A percentile compares a stretch with the other conserved stretches of the same genome.
Evolutionary conservation across 2,329 filamentous ascomycete genomes (phyloP).

Genomic region (Mycosphaerella sp.): DNA sequence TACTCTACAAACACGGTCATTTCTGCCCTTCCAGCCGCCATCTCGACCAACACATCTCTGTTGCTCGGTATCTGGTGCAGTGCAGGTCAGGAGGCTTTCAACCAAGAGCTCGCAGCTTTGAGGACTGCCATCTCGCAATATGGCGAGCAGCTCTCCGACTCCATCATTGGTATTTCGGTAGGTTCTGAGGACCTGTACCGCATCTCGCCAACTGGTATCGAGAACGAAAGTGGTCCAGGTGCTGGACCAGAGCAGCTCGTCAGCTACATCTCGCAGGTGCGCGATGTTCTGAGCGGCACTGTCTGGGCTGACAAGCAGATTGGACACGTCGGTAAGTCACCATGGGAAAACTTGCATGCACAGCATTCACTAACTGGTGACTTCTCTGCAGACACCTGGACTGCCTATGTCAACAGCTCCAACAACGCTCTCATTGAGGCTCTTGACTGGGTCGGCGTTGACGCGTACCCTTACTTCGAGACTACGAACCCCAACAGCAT

Average conservation of each 20-base stretch:
- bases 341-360: constrained; percentile 46
- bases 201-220: constrained; percentile 60
- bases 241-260: constrained; percentile 56
- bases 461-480: constrained; percentile 81
- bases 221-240: constrained; percentile 57
- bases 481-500: constrained; percentile 60
- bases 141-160: constrained; percentile 56
- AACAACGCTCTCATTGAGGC: constrained; percentile 64
- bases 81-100: constrained; percentile 45
- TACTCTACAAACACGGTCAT: constrained; percentile 60
- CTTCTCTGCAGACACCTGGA: constrained; percentile 16
- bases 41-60: constrained; percentile 68
- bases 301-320: constrained; percentile 49
- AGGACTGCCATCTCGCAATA: constrained; percentile 62
- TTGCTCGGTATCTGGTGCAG: constrained; percentile 74
- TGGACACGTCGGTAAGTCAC: constrained; percentile 57
- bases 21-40: constrained; percentile 69
- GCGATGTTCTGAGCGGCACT: constrained; percentile 57
- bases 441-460: constrained; percentile 72
- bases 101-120: constrained; percentile 69
- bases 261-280: constrained; percentile 64
- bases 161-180: constrained; percentile 76
- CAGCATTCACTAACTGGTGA: not conserved
- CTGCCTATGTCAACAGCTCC: constrained; percentile 61
- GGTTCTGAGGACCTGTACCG: constrained; percentile 71